phyloP scores from a whole-genome alignment of 208 protist species.

The Leishmania major region DNA sequence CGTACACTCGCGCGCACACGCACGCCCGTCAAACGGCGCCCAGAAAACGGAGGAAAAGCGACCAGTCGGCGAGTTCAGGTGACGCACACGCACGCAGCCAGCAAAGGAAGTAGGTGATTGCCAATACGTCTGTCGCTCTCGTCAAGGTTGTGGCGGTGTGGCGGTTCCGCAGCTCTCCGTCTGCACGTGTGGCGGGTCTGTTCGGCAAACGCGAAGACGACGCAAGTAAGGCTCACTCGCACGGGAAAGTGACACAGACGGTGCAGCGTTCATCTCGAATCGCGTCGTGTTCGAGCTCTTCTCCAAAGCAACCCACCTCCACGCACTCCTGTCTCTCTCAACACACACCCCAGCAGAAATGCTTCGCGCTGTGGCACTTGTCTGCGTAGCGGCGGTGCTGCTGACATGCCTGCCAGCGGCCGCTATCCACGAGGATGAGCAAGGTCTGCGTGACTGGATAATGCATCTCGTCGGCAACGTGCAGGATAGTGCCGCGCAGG shows the following conservation, averaged over 20 bases:
- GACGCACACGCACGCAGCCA: neutral
- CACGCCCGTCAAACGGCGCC: neutral
- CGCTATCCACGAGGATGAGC: slow-evolving; percentile 89
- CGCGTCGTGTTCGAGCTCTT: neutral
- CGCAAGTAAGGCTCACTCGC: neutral
- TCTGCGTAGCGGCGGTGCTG: neutral
- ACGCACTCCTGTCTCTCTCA: too few relatives aligned
- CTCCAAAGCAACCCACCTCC: too few relatives aligned
- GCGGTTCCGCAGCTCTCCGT: neutral
- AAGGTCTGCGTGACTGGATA: slow-evolving; percentile 83
- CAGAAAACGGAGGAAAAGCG: neutral
- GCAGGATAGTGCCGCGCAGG: slow-evolving; percentile 54
- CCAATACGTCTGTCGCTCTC: neutral
- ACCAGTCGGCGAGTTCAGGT: too few relatives aligned
- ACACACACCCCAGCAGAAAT: neutral
- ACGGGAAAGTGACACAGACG: neutral
- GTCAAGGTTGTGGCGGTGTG: neutral
- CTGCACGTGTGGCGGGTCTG: neutral
- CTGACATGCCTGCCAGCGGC: slow-evolving; percentile 14
- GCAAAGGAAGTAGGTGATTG: neutral
- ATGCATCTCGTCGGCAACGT: slow-evolving; percentile 78
- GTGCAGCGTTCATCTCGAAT: neutral
- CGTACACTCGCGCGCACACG: neutral
- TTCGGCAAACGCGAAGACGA: neutral
- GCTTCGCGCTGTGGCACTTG: neutral